phyloP scores from a whole-genome alignment of 2,329 filamentous ascomycete genomes.

The Cladosporium sp. region DNA sequence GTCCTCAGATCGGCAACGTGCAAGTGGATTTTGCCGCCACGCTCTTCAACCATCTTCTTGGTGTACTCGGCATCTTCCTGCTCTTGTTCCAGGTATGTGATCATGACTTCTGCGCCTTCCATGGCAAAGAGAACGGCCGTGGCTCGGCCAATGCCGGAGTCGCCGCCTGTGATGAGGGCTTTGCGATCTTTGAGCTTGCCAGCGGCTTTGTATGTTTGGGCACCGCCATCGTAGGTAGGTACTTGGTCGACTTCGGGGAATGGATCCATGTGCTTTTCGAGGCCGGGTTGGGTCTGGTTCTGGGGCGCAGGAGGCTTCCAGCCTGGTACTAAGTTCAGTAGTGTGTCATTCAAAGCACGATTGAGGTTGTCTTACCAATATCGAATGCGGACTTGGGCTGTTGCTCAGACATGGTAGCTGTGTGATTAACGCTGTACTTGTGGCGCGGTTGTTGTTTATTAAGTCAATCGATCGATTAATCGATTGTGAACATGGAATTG shows the following conservation, averaged over 20 bases:
- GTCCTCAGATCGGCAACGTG: constrained; percentile 62
- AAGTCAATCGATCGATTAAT: background rate
- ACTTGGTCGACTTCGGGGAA: constrained; percentile 61
- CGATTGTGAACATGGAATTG: background rate
- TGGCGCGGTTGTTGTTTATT: background rate
- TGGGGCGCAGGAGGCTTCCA: constrained; percentile 25
- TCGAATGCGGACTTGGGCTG: constrained; percentile 11
- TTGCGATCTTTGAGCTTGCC: constrained; percentile 72
- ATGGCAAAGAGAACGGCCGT: constrained; percentile 73
- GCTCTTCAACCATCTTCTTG: constrained; percentile 63
- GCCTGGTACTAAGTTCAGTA: background rate
- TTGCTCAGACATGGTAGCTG: constrained; percentile 4
- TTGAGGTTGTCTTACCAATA: background rate
- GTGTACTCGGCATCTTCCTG: constrained; percentile 73
- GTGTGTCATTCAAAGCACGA: background rate
- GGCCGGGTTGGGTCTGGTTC: constrained; percentile 51
- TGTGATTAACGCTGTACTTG: background rate
- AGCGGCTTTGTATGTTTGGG: constrained; percentile 67
- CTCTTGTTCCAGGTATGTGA: constrained; percentile 71
- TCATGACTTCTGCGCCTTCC: constrained; percentile 71
- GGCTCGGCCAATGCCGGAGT: constrained; percentile 73
- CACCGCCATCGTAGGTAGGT: constrained; percentile 63
- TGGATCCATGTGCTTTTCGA: constrained; percentile 53
- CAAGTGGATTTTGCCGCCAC: constrained; percentile 62
- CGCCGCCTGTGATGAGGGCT: constrained; percentile 76